Base-by-base conservation (phyloP, 257 asterid genomes). In the Rhazya stricta region DNA sequence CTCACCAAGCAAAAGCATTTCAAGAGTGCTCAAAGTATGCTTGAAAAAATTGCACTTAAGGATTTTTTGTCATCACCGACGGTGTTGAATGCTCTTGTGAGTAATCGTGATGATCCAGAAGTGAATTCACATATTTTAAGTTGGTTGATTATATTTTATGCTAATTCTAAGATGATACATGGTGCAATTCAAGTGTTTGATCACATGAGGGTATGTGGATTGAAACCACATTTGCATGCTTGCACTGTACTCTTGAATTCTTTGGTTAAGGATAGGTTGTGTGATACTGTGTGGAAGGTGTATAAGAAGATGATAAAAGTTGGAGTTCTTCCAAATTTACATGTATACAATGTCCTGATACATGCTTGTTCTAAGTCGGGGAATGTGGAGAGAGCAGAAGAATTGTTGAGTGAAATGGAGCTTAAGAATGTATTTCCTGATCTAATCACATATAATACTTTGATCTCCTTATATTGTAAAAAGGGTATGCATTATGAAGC, bases 401-500 rank as follows among this genome's bases (percentile, higher is more conserved):
- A 76, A 23, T 56, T 94, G 9, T 74, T 90, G 84, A 84, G 86
- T 77, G 92, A 94, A 81, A 89, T 92, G 96, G 97, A 92, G 82
- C 72, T 74, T 73, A 86, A 79, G 51, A 83, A 75, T 77, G 77
- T 88, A 51, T 76, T 82, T 50, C 97, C 97, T 5, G 98, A 94
- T 81, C 85, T 94, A 73, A 81, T 88, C 86, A 90, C 97, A 9
- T 91, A 79, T 72, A 94, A 94, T 75, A 92, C 96, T 4, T 76
- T 92, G 87, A 89, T 92, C 72, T 85, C 97, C 1, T 77, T 94
- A 91, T 94, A 92, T 76, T 90, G 97, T 80, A 88, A 84, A 73
- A 90, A 85, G 83, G 92, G 96, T 74, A 90, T 94, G 98, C 94
- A 94, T 81, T 92, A 94, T 45, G 97, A 94, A 83, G 96, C 96